Conservation (phyloP, 192 early-diverging fungal genomes). For the Allomyces macrogynus region DNA sequence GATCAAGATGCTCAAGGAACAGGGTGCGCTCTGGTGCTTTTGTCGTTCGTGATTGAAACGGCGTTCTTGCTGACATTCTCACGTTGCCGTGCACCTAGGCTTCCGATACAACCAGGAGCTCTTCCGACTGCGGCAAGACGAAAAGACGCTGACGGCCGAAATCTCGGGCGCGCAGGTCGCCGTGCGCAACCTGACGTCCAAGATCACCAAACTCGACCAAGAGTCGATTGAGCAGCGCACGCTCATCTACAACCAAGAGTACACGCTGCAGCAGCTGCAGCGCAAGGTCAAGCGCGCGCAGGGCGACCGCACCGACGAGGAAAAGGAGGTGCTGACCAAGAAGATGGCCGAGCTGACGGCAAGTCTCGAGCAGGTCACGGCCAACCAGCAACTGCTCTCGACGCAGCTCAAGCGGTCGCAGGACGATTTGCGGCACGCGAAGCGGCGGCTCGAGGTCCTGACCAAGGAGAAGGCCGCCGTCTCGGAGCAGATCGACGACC, state of each 20-base stretch:
- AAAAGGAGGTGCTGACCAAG: constrained; percentile 26
- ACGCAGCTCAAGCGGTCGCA: constrained; percentile 35
- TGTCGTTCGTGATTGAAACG: background rate
- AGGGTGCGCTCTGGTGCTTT: constrained; percentile 11
- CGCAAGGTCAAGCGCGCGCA: constrained; percentile 31
- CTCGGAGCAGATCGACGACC: constrained; percentile 24
- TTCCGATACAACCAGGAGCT: constrained; percentile 33
- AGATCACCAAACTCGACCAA: constrained; percentile 28
- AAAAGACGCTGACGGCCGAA: constrained; percentile 28
- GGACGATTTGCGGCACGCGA: constrained; percentile 30
- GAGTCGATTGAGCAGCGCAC: constrained; percentile 35
- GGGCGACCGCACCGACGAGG: constrained; percentile 41
- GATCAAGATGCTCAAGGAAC: constrained; percentile 26
- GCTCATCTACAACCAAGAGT: constrained; percentile 33
- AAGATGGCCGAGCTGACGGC: constrained; percentile 23
- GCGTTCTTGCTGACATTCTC: background rate
- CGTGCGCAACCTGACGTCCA: constrained; percentile 20
- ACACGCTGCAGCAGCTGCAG: constrained; percentile 39
- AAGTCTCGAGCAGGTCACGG: constrained; percentile 19
- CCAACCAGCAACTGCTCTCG: constrained; percentile 21
- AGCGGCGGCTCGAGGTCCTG: constrained; percentile 20
- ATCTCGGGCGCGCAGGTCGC: constrained; percentile 30
- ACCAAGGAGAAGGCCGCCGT: constrained; percentile 21
- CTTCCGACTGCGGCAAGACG: constrained; percentile 30
- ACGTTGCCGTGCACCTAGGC: constrained; percentile 8